Evolutionary conservation across 305 asterid species (phyloP).

Genomic region (Ilex paraguariensis): DNA sequence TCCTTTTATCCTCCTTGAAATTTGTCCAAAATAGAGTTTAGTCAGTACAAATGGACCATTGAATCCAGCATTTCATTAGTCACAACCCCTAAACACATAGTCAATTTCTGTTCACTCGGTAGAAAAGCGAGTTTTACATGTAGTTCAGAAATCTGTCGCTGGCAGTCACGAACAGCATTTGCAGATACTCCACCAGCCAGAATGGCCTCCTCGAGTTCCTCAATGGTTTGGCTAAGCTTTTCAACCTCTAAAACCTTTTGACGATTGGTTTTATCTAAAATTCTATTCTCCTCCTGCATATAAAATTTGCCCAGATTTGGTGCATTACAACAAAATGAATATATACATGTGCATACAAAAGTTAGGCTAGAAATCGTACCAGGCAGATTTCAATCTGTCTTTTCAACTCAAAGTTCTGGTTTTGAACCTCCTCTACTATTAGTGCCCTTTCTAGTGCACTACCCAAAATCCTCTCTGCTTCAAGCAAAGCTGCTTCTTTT

Average conservation of each 20-base stretch:
- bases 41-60: not conserved
- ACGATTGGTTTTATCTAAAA: slow-evolving; percentile 75
- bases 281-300: slow-evolving; percentile 75
- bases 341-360: not conserved
- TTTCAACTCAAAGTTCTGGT: slow-evolving; percentile 65
- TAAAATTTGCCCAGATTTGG: not conserved
- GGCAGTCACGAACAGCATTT: slow-evolving; percentile 65
- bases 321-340: slow-evolving; percentile 3
- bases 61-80: not conserved
- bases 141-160: slow-evolving; percentile 57
- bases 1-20: slow-evolving; percentile 84
- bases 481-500: slow-evolving; percentile 82
- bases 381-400: slow-evolving; percentile 84
- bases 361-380: slow-evolving; percentile 29
- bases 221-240: slow-evolving; percentile 75
- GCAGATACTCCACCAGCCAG: slow-evolving; percentile 89
- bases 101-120: not conserved
- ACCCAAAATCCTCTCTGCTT: slow-evolving; percentile 72
- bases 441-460: slow-evolving; percentile 82
- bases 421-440: slow-evolving; percentile 88
- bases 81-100: not conserved
- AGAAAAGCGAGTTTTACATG: slow-evolving; percentile 32
- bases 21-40: slow-evolving; percentile 11
- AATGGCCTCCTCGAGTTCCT: slow-evolving; percentile 85
- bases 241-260: slow-evolving; percentile 80